Evolutionary conservation across 495 filamentous ascomycete genomes (phyloP).

Genomic region (Penicillium alfredii): DNA sequence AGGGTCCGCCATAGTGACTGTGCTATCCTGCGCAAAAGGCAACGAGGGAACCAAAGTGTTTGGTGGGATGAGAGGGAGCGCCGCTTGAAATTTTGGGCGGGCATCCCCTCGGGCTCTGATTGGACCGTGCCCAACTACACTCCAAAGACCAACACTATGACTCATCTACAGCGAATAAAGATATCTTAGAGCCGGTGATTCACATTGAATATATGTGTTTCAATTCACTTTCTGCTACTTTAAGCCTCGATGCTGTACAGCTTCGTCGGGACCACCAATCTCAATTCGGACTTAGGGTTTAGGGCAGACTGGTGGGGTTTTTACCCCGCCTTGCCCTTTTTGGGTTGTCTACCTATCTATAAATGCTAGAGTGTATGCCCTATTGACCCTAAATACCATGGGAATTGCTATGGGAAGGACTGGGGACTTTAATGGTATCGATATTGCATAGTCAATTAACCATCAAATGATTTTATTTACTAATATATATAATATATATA

Average conservation of each 20-base stretch:
- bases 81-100: slow-evolving; percentile 36
- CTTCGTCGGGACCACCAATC: too few species aligned
- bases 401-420: too few species aligned
- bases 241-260: too few species aligned
- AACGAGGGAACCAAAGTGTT: slow-evolving; percentile 18
- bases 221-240: not conserved
- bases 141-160: slow-evolving; percentile 1
- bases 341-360: too few species aligned
- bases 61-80: slow-evolving; percentile 27
- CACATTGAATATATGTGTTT: not conserved
- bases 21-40: slow-evolving; percentile 2
- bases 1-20: slow-evolving; percentile 39
- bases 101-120: slow-evolving; percentile 28
- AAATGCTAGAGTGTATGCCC: too few species aligned
- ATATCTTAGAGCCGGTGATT: too few species aligned
- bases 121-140: slow-evolving; percentile 17
- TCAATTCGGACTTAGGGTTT: slow-evolving; percentile 32
- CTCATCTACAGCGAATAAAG: not conserved
- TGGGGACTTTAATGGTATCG: too few species aligned
- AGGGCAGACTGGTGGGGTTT: slow-evolving; percentile 36
- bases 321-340: slow-evolving; percentile 21
- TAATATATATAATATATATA: too few species aligned
- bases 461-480: too few species aligned
- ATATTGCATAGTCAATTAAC: too few species aligned
- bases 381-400: too few species aligned